Evolutionary conservation across 1,139 yeast genomes (phyloP).

Genomic region (Taiozyma sp.): DNA sequence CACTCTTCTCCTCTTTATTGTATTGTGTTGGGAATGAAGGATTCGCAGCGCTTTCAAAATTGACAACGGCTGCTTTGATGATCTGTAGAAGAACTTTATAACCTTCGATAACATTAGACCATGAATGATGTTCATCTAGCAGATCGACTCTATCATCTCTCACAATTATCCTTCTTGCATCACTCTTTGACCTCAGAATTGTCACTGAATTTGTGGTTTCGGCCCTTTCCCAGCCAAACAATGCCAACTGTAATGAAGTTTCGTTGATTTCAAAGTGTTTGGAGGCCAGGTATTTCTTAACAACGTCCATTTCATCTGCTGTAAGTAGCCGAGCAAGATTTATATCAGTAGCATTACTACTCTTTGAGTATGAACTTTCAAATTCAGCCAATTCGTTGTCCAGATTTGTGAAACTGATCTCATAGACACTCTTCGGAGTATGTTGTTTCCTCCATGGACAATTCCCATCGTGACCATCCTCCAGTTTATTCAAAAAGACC

Average conservation of each 20-base stretch:
- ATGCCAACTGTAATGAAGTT: constrained; percentile 8
- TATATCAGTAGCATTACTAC: background rate
- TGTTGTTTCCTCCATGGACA: constrained; percentile 20
- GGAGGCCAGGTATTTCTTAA: background rate
- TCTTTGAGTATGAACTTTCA: constrained; percentile 5
- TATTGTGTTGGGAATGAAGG: background rate
- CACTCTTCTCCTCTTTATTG: background rate
- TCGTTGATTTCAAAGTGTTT: background rate
- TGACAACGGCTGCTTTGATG: constrained; percentile 1
- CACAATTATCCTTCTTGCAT: constrained; percentile 30
- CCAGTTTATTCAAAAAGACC: constrained; percentile 8
- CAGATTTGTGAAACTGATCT: constrained; percentile 3
- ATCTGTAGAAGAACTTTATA: constrained; percentile 12
- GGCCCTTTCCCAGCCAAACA: constrained; percentile 30
- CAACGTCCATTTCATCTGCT: background rate
- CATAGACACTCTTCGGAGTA: constrained; percentile 14
- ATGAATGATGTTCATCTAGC: constrained; percentile 28
- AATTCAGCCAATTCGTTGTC: constrained; percentile 10
- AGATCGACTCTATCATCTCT: constrained; percentile 19
- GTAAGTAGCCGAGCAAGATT: background rate
- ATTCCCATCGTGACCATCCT: constrained; percentile 6
- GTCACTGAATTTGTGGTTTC: background rate
- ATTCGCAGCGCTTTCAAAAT: background rate
- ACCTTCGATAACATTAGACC: constrained; percentile 27
- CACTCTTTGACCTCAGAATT: constrained; percentile 27